A percentile compares a stretch with the other conserved stretches of the same genome.
Conservation (phyloP, 768 basidiomycete genomes). For the Phanerodontia chrysosporium region DNA sequence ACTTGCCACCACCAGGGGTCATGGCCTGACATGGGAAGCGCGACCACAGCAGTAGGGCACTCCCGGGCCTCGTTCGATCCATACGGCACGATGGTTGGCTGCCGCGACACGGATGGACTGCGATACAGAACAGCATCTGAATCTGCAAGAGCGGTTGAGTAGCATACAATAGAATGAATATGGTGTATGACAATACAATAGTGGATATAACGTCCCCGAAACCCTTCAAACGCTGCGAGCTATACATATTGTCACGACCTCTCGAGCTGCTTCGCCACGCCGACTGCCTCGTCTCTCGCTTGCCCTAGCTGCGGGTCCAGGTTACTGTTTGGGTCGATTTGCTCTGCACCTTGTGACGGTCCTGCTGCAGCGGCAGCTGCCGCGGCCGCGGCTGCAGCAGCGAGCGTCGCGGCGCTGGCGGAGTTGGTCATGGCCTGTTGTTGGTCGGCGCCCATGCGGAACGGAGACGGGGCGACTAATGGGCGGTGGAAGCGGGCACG, state of each 20-base stretch:
- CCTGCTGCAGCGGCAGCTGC: neutral
- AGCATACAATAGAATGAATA: neutral
- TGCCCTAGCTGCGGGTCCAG: conserved; percentile 31
- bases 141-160: neutral
- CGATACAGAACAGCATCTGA: too few species aligned
- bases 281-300: conserved; percentile 31
- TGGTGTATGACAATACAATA: neutral
- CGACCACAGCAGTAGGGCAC: too few species aligned
- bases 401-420: neutral
- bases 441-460: conserved; percentile 28
- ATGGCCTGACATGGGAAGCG: too few species aligned
- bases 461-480: conserved; percentile 58
- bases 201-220: neutral
- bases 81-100: too few species aligned
- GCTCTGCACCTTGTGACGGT: neutral
- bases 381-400: conserved; percentile 5
- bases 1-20: too few species aligned
- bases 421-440: conserved; percentile 8
- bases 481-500: conserved; percentile 64
- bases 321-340: conserved; percentile 2
- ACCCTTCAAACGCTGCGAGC: neutral
- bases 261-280: conserved; percentile 28
- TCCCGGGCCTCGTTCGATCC: too few species aligned
- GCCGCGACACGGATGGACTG: too few species aligned
- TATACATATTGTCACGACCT: conserved; percentile 10